phyloP scores from a whole-genome alignment of 2,329 filamentous ascomycete species.

The Canariomyces notabilis region DNA sequence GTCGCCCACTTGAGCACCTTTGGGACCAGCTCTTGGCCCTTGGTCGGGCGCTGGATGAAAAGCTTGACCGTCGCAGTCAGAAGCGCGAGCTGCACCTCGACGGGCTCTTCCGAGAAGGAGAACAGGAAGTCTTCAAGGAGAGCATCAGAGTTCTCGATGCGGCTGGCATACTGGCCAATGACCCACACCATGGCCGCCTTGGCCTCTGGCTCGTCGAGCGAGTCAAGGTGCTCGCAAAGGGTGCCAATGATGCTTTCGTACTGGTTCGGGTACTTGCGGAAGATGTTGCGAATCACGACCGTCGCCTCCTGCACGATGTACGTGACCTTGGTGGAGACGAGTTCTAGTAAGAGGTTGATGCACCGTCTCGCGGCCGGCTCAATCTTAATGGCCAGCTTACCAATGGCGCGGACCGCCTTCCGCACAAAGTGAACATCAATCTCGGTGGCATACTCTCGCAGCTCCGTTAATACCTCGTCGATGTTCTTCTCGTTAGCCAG shows the following conservation, averaged over 20 bases:
- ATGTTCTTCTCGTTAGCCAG: conserved; percentile 94
- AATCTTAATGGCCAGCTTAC: conserved; percentile 98
- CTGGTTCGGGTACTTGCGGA: conserved; percentile 97
- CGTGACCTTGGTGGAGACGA: conserved; percentile 95
- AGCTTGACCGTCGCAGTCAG: conserved; percentile 96
- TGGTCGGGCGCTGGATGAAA: conserved; percentile 94
- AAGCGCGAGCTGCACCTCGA: conserved; percentile 91
- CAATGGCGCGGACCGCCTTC: conserved; percentile 94
- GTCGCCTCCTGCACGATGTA: conserved; percentile 99
- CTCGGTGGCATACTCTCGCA: conserved; percentile 95
- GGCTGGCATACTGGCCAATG: conserved; percentile 94
- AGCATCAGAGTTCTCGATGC: conserved; percentile 94
- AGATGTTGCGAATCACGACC: conserved; percentile 97
- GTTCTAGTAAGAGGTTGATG: conserved; percentile 85
- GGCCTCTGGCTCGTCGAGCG: conserved; percentile 92
- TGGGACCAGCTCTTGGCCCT: conserved; percentile 87
- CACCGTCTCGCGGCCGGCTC: conserved; percentile 86
- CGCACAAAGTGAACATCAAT: conserved; percentile 98
- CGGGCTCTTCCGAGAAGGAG: conserved; percentile 87
- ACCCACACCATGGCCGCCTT: conserved; percentile 99
- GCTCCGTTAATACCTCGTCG: conserved; percentile 85
- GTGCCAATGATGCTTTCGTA: conserved; percentile 97
- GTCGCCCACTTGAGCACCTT: conserved; percentile 98
- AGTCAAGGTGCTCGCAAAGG: conserved; percentile 92
- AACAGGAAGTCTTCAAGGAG: conserved; percentile 93